These are phyloP conservation scores for Mytilinidion resinicola DNA, from an alignment of 495 filamentous ascomycete species.

Conservation along the genomic window DNA sequence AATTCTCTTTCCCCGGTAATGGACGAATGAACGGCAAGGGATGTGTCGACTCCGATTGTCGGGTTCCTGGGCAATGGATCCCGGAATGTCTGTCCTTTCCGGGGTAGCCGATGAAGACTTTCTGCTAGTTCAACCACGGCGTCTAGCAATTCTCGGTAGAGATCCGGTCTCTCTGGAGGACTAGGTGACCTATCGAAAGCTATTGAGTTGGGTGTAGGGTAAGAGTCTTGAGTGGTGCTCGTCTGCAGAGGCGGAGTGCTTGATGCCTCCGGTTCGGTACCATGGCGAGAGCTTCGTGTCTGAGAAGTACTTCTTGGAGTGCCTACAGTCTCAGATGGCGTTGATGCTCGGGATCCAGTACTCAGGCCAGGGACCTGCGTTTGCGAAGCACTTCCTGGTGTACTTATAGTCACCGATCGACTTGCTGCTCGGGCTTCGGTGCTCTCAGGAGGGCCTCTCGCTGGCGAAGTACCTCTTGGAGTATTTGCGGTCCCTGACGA, in stretches of 20 bases:
- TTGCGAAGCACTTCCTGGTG: not conserved
- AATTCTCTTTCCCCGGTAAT: conserved; percentile 1
- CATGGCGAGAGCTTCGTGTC: not conserved
- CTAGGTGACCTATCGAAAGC: not conserved
- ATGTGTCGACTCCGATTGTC: not conserved
- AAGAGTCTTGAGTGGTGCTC: not conserved
- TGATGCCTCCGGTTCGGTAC: not conserved
- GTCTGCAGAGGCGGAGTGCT: not conserved
- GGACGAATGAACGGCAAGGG: not conserved
- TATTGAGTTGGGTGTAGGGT: not conserved
- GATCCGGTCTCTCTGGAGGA: not conserved
- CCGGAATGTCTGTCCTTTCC: not conserved
- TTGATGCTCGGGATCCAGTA: not conserved
- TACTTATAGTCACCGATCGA: not conserved
- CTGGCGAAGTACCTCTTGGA: not conserved
- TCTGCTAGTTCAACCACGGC: not conserved
- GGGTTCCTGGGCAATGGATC: not conserved
- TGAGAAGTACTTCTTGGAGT: not conserved
- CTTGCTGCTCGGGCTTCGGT: not conserved
- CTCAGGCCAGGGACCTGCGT: not conserved
- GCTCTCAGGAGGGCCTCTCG: not conserved
- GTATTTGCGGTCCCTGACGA: not conserved
- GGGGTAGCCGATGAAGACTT: not conserved
- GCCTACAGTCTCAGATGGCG: not conserved
- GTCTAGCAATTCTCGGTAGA: not conserved